A percentile compares a stretch with the other conserved stretches of the same genome.
Evolutionary conservation across 1,139 yeast genomes (phyloP).

Genomic region (Geotrichum aggregatum): DNA sequence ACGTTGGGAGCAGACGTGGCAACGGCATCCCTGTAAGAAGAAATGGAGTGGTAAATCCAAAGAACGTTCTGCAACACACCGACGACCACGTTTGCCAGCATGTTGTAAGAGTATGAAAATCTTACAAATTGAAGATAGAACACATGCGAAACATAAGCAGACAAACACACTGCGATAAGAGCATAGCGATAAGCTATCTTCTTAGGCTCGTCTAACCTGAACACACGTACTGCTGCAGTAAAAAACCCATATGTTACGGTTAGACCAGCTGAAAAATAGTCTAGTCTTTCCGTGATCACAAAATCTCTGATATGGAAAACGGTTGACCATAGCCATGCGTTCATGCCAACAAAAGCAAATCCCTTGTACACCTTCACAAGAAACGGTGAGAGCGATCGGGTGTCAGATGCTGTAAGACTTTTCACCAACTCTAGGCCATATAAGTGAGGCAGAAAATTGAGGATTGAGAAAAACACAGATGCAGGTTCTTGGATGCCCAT

Average conservation of each 20-base stretch:
- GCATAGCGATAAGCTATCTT: slow-evolving; percentile 34
- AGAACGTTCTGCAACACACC: slow-evolving; percentile 69
- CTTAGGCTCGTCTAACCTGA: slow-evolving; percentile 49
- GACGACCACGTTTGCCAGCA: slow-evolving; percentile 79
- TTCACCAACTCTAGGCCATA: slow-evolving; percentile 49
- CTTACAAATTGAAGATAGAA: slow-evolving; percentile 56
- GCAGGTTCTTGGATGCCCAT: slow-evolving; percentile 79
- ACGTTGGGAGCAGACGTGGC: slow-evolving; percentile 6
- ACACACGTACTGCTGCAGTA: slow-evolving; percentile 56
- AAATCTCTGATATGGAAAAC: slow-evolving; percentile 86
- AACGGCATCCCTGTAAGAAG: slow-evolving; percentile 14
- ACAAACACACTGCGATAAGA: slow-evolving; percentile 43
- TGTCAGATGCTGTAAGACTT: slow-evolving; percentile 1
- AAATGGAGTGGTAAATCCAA: slow-evolving; percentile 43
- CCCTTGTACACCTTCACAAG: slow-evolving; percentile 41
- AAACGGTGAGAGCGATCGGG: slow-evolving; percentile 14
- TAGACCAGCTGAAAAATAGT: slow-evolving; percentile 88
- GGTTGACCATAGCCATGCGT: slow-evolving; percentile 84
- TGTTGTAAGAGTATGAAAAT: slow-evolving; percentile 92
- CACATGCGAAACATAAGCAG: slow-evolving; percentile 60
- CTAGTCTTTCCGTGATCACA: slow-evolving; percentile 72
- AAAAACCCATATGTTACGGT: slow-evolving; percentile 79
- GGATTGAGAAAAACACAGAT: slow-evolving; percentile 74
- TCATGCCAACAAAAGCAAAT: slow-evolving; percentile 61
- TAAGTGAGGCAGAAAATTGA: slow-evolving; percentile 73